Base-by-base conservation (phyloP, 2,329 filamentous ascomycete genomes). In the Colletotrichum liriopes region DNA sequence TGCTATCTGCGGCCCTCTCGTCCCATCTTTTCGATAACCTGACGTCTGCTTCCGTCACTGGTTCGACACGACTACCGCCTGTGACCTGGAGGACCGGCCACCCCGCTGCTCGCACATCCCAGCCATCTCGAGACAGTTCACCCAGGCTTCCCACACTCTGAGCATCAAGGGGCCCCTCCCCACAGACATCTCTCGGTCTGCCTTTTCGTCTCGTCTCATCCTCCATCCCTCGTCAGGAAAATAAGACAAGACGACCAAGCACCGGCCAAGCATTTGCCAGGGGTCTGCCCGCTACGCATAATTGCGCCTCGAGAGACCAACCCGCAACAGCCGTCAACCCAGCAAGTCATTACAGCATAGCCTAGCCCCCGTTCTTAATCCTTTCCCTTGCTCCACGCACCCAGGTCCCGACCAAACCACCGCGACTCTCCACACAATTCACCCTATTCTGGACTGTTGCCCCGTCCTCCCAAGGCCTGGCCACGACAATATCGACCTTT, bases 121-220 rank as follows among this genome's bases (percentile, higher is more conserved):
- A 41, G 70, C 54, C 66, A 64, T 70, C 54, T 72, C 70, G 66
- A 72, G 66, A 72, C 65, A 65, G 23, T 55, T 35, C 37, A 65
- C 54, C 70, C 55, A 51, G 51, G 45, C 43, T 68, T 72, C 66
- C 43, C 59, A 67, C 70, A 70, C 65, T 37, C 60, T 70, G 54
- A 61, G 70, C 70, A 63, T 72, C 70, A 72, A 72, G 70, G 69
- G 68, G 69, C 55, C 37, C 41, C 37, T 65, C 58, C 66, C 70
- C 70, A 72, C 70, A 69, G 65, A 72, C 70, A 47, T 41, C 55
- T 58, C 12, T 56, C n/a, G 12, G 23, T 55, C 47, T 65, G 65
- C 60, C 65, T 72, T 58, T 58, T 70, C 65, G 70, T 72, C 69
- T 72, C 69, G 69, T 69, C 70, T 72, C 70, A 72, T 72, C 54